A percentile compares a stretch with the other conserved stretches of the same genome.
phyloP scores from a whole-genome alignment of 176 grass and related monocot genomes.

The Triticum turgidum region DNA sequence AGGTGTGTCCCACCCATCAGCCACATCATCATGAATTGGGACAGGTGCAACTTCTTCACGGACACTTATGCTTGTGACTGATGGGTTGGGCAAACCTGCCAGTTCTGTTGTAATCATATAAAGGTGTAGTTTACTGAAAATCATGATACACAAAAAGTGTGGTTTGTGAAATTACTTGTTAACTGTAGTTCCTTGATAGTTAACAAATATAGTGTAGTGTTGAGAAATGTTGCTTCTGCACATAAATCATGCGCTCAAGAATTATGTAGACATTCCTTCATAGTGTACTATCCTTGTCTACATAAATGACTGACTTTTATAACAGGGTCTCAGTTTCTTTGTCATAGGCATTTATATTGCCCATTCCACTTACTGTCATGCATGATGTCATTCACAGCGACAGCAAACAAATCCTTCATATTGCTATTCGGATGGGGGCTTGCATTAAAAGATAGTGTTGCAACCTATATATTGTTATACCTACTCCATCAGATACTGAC shows the following conservation, averaged over 20 bases:
- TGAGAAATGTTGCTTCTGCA: not conserved
- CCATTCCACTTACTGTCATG: not conserved
- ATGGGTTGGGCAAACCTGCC: not conserved
- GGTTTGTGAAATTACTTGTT: not conserved
- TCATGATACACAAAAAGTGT: not conserved
- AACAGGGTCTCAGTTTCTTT: not conserved
- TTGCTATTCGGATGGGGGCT: not conserved
- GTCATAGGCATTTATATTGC: not conserved
- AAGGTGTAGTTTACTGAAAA: not conserved
- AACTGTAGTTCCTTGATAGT: not conserved
- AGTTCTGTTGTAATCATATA: not conserved
- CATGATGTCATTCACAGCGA: constrained; percentile 7
- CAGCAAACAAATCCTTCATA: constrained; percentile 32
- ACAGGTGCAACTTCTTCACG: not conserved
- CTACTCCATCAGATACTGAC: constrained; percentile 23
- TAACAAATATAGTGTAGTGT: not conserved
- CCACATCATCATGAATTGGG: not conserved
- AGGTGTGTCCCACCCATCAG: not conserved
- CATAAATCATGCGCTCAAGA: not conserved
- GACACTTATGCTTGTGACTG: not conserved
- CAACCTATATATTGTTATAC: constrained; percentile 17
- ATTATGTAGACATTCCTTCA: not conserved
- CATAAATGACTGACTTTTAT: not conserved
- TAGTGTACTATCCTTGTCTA: not conserved
- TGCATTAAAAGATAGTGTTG: constrained; percentile 26